Evolutionary conservation across 108 stramenopile species (phyloP), one percentile per base, ranked within the genome.

Genomic region (Conticribra guillardii): DNA sequence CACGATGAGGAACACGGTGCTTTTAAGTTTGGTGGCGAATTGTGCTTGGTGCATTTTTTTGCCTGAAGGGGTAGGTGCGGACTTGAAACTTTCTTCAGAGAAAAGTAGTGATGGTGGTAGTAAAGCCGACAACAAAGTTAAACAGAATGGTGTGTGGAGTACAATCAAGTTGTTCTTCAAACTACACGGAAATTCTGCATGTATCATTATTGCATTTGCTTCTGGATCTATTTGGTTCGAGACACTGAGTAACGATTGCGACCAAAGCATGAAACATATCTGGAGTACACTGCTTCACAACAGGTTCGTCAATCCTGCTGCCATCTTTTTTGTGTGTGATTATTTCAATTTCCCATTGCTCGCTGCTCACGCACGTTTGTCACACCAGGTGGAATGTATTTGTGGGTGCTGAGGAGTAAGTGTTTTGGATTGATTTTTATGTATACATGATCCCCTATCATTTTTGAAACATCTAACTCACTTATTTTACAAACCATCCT

Each of bases 321-420:
- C n/a, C n/a, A n/a, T n/a, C n/a, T n/a, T n/a, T n/a, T n/a, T n/a
- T n/a, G n/a, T n/a, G n/a, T n/a, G n/a, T n/a, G n/a, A n/a, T n/a
- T n/a, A n/a, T n/a, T n/a, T n/a, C n/a, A n/a, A n/a, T n/a, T n/a
- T n/a, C n/a, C n/a, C n/a, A n/a, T n/a, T n/a, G n/a, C n/a, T n/a
- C n/a, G n/a, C n/a, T n/a, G n/a, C n/a, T n/a, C n/a, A n/a, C n/a
- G n/a, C n/a, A n/a, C n/a, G n/a, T n/a, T n/a, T n/a, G n/a, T n/a
- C n/a, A n/a, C n/a, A n/a, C n/a, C n/a, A 69, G 94, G 52, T 95
- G 90, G 94, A 95, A 95, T 58, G 94, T 95, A 1, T 95, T 95
- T 53, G 85, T 90, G 8, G 89, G 92, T 17, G 92, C 92, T 1
- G 92, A 93, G 64, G 88, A 93, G 84, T 88, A 58, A 81, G 85